phyloP scores from a whole-genome alignment of 139 green algal genomes.

The Chlamydomonas incerta region DNA sequence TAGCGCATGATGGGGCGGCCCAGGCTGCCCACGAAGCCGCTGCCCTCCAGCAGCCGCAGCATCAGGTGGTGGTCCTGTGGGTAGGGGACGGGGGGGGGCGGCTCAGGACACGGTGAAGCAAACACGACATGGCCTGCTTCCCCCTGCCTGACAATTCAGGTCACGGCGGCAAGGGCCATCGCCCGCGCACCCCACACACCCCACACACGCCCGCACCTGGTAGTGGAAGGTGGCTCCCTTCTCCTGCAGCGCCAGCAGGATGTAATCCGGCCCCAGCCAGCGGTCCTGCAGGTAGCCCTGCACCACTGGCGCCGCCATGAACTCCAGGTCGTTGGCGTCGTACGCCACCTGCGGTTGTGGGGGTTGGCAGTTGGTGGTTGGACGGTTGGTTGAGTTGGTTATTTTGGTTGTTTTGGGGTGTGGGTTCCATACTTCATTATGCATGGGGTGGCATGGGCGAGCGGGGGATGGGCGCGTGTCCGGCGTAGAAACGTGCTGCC shows the following conservation, averaged over 20 bases:
- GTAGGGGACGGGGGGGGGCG: too few relatives aligned
- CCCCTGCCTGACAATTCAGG: too few relatives aligned
- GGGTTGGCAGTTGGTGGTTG: too few relatives aligned
- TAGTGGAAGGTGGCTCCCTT: conserved; percentile 4
- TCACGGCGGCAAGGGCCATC: not conserved
- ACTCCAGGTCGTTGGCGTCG: not conserved
- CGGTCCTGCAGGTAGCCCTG: conserved; percentile 4
- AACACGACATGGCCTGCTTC: too few relatives aligned
- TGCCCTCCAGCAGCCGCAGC: conserved; percentile 8
- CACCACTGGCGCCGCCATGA: not conserved
- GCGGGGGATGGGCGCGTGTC: too few relatives aligned
- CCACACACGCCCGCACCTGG: not conserved
- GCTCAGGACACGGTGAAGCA: too few relatives aligned
- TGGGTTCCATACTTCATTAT: too few relatives aligned
- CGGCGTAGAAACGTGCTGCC: too few relatives aligned
- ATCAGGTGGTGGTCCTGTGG: conserved; percentile 1
- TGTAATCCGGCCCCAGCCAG: not conserved
- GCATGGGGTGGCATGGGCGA: too few relatives aligned
- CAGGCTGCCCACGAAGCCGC: conserved; percentile 9
- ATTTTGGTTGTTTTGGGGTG: too few relatives aligned
- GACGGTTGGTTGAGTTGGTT: too few relatives aligned
- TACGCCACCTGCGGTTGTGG: not conserved
- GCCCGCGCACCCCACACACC: too few relatives aligned
- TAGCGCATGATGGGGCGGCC: not conserved
- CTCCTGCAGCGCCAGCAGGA: conserved; percentile 10